phyloP scores from a whole-genome alignment of 768 basidiomycete species.

The Candolleomyces aberdarensis region DNA sequence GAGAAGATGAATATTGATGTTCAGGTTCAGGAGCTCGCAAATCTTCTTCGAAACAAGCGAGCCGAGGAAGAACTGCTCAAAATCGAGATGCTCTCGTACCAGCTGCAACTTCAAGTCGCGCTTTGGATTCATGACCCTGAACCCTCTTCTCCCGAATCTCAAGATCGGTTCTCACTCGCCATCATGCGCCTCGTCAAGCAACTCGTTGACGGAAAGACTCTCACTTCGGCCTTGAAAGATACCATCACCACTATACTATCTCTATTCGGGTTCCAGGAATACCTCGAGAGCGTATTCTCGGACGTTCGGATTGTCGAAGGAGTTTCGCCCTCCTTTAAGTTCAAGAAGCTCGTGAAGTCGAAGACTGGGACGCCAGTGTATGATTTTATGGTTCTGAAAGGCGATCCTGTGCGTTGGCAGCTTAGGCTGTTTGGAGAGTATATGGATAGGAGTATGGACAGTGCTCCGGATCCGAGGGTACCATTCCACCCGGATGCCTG shows the following conservation, averaged over 20 bases:
- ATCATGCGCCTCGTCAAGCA: slow-evolving; percentile 50
- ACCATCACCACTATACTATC: slow-evolving; percentile 38
- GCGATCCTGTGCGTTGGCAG: slow-evolving; percentile 63
- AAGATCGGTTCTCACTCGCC: slow-evolving; percentile 44
- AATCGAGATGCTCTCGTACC: slow-evolving; percentile 50
- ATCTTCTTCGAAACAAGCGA: slow-evolving; percentile 44
- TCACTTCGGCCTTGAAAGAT: slow-evolving; percentile 33
- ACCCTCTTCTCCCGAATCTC: slow-evolving; percentile 30
- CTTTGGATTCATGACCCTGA: slow-evolving; percentile 49
- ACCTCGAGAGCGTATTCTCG: slow-evolving; percentile 23
- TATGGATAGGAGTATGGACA: slow-evolving; percentile 74
- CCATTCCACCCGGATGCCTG: slow-evolving; percentile 67
- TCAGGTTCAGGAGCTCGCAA: slow-evolving; percentile 30
- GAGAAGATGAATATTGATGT: slow-evolving; percentile 27
- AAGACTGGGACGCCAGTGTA: slow-evolving; percentile 37
- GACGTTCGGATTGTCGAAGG: slow-evolving; percentile 18
- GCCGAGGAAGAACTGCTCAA: slow-evolving; percentile 40
- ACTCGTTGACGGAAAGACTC: slow-evolving; percentile 31
- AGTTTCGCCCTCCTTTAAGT: slow-evolving; percentile 43
- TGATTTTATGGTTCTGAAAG: slow-evolving; percentile 52
- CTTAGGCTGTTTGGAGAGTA: slow-evolving; percentile 65
- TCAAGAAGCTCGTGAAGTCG: slow-evolving; percentile 51
- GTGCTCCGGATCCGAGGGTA: slow-evolving; percentile 53
- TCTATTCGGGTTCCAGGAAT: slow-evolving; percentile 47
- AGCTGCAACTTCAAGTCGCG: slow-evolving; percentile 47